Percentiles rank a stretch among this genome's conserved stretches.
These are phyloP conservation scores for Aureobasidium uvarum DNA, from an alignment of 2,329 filamentous ascomycete species.

Conservation along the genomic window DNA sequence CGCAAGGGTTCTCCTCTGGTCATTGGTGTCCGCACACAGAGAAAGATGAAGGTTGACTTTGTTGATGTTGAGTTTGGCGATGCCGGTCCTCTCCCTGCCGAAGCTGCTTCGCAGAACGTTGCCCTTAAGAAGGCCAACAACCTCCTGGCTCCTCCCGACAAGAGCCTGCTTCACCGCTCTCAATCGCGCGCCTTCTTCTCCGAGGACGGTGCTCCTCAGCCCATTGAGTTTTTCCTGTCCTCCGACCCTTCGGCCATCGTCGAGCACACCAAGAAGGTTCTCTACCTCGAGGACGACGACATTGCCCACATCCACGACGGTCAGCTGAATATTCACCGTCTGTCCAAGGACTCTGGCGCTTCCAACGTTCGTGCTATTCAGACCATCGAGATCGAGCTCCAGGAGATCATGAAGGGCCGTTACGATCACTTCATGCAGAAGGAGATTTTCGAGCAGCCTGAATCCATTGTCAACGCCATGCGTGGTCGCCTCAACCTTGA, in stretches of 20 bases:
- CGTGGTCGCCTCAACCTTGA: constrained; percentile 91
- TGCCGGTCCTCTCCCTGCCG: constrained; percentile 82
- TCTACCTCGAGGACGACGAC: constrained; percentile 99
- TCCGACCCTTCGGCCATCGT: constrained; percentile 98
- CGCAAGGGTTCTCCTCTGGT: constrained; percentile 98
- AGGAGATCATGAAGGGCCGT: constrained; percentile 99
- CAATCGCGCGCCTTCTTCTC: constrained; percentile 99
- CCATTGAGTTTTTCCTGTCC: constrained; percentile 98
- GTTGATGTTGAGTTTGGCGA: constrained; percentile 98
- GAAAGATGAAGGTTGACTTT: constrained; percentile 99
- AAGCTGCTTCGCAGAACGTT: constrained; percentile 93
- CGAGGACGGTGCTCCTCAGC: constrained; percentile 96
- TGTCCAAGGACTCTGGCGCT: constrained; percentile 93
- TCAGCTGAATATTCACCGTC: constrained; percentile 96
- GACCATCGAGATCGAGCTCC: constrained; percentile 96
- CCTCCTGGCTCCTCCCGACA: constrained; percentile 87
- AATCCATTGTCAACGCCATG: constrained; percentile 99
- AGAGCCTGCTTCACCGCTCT: constrained; percentile 95
- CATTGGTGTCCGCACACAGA: constrained; percentile 92
- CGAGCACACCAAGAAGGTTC: constrained; percentile 99
- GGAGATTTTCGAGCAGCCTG: constrained; percentile 99
- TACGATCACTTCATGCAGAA: constrained; percentile 99
- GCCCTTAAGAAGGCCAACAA: constrained; percentile 77
- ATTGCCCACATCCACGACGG: constrained; percentile 99
- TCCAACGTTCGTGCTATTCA: constrained; percentile 98